Evolutionary conservation across 495 filamentous ascomycete species (phyloP).

Genomic region (Durotheca rogersii): DNA sequence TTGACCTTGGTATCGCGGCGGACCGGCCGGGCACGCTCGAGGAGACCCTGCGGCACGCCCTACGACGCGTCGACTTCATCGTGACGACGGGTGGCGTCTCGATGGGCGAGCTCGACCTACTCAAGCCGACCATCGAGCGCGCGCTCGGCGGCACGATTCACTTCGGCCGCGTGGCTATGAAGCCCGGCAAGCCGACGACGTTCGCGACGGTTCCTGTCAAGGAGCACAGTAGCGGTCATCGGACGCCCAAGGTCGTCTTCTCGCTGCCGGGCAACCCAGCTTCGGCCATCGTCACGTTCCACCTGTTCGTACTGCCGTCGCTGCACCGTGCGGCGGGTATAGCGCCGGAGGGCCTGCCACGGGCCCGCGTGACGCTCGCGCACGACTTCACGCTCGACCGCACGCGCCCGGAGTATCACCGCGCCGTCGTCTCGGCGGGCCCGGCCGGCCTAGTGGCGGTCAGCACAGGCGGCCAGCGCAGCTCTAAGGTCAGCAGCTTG

Average conservation of each 20-base stretch:
- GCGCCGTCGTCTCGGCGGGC: slow-evolving; percentile 64
- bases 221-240: slow-evolving; percentile 56
- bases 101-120: slow-evolving; percentile 96
- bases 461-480: slow-evolving; percentile 88
- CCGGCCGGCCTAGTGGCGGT: slow-evolving; percentile 68
- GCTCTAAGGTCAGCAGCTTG: slow-evolving; percentile 84
- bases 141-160: slow-evolving; percentile 89
- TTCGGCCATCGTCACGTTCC: slow-evolving; percentile 85
- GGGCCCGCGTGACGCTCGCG: slow-evolving; percentile 66
- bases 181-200: slow-evolving; percentile 95
- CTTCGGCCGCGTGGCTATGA: slow-evolving; percentile 96
- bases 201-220: slow-evolving; percentile 84
- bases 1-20: slow-evolving; percentile 84
- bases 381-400: slow-evolving; percentile 73
- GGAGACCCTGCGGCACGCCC: slow-evolving; percentile 66
- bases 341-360: slow-evolving; percentile 64
- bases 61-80: slow-evolving; percentile 75
- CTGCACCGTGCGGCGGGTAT: slow-evolving; percentile 70
- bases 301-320: slow-evolving; percentile 89
- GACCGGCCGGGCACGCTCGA: slow-evolving; percentile 81
- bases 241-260: slow-evolving; percentile 73
- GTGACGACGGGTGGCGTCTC: slow-evolving; percentile 94
- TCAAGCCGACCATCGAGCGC: slow-evolving; percentile 96
- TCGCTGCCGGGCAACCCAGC: slow-evolving; percentile 93
- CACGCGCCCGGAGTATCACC: slow-evolving; percentile 82